A percentile compares a stretch with the other conserved stretches of the same genome.
phyloP scores from a whole-genome alignment of 2,329 filamentous ascomycete species.

The Epichloe elymi region DNA sequence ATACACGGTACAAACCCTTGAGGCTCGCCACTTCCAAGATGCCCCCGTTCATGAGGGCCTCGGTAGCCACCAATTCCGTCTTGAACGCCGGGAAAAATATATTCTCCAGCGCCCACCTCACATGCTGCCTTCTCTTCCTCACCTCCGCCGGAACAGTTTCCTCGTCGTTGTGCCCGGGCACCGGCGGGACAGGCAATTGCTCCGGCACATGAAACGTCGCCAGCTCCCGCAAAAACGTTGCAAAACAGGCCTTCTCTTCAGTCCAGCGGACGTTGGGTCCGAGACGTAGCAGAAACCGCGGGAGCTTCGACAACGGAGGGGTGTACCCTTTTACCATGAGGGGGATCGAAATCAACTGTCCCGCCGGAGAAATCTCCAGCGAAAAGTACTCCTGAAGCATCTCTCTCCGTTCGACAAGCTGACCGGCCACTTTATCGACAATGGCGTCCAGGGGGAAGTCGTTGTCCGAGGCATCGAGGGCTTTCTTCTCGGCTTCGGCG shows the following conservation, averaged over 20 bases:
- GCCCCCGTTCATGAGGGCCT: conserved; percentile 55
- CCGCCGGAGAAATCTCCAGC: conserved; percentile 64
- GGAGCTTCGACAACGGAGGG: conserved; percentile 74
- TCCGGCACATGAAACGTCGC: conserved; percentile 88
- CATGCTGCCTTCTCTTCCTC: conserved; percentile 49
- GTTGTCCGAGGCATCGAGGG: conserved; percentile 26
- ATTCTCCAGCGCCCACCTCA: conserved; percentile 70
- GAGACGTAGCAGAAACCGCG: conserved; percentile 73
- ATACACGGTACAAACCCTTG: conserved; percentile 86
- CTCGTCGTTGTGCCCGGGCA: conserved; percentile 22
- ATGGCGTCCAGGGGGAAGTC: conserved; percentile 56
- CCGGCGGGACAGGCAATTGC: conserved; percentile 47
- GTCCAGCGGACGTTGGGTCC: conserved; percentile 83
- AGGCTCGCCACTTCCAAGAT: conserved; percentile 82
- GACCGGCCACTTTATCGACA: conserved; percentile 49
- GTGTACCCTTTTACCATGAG: conserved; percentile 81
- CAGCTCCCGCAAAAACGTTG: conserved; percentile 71
- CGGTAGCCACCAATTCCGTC: conserved; percentile 69
- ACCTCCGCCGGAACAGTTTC: conserved; percentile 32
- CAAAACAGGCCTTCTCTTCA: conserved; percentile 75
- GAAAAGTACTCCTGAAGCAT: conserved; percentile 93
- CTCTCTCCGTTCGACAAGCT: conserved; percentile 62
- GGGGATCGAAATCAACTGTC: conserved; percentile 67
- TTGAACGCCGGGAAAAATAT: conserved; percentile 84
- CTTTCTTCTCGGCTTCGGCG: conserved; percentile 52